phyloP scores from a whole-genome alignment of 768 basidiomycete species.

The Polyporus arcularius region DNA sequence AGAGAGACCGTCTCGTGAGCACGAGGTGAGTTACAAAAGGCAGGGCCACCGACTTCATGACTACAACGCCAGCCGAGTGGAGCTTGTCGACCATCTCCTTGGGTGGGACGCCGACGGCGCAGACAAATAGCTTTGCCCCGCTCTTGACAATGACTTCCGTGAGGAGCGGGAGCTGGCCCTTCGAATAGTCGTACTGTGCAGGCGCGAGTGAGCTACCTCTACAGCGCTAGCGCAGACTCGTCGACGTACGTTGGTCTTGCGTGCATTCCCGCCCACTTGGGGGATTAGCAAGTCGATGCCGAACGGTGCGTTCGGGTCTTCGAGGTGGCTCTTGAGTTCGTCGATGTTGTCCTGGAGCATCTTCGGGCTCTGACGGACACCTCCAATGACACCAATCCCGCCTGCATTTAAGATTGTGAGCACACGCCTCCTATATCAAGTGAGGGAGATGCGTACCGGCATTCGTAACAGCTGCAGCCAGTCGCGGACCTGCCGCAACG shows the following conservation, averaged over 20 bases:
- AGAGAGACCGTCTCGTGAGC: not conserved
- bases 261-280: constrained; percentile 76
- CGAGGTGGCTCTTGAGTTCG: constrained; percentile 73
- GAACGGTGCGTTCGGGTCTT: constrained; percentile 74
- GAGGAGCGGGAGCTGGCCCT: constrained; percentile 74
- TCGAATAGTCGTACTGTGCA: constrained; percentile 68
- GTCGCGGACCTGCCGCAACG: constrained; percentile 79
- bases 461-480: constrained; percentile 92
- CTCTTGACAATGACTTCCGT: constrained; percentile 77
- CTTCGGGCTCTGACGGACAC: constrained; percentile 71
- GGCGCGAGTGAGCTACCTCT: not conserved
- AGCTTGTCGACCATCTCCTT: constrained; percentile 80
- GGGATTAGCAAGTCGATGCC: constrained; percentile 86
- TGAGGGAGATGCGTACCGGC: constrained; percentile 47
- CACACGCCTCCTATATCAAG: not conserved
- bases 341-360: constrained; percentile 67
- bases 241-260: constrained; percentile 71
- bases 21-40: not conserved
- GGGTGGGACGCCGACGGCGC: constrained; percentile 83
- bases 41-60: constrained; percentile 72
- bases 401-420: constrained; percentile 34
- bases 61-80: constrained; percentile 74
- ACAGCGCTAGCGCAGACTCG: not conserved
- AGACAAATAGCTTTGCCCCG: constrained; percentile 78
- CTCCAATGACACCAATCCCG: constrained; percentile 88